These are phyloP conservation scores for Monosporozyma aerobia DNA, from an alignment of 805 yeast species.

Conservation along the genomic window DNA sequence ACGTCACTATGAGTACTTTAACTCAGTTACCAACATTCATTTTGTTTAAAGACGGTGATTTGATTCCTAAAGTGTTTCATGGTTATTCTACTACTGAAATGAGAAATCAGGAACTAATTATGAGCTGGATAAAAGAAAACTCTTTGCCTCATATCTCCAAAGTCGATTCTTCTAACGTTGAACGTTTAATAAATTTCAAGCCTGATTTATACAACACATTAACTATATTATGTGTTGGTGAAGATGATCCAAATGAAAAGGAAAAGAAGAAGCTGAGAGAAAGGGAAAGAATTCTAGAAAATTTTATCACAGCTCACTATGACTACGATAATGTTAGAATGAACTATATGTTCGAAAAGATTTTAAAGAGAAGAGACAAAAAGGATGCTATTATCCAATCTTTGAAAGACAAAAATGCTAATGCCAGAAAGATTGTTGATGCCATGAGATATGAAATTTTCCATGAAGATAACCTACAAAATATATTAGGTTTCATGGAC, in stretches of 20 bases:
- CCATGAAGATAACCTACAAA: conserved; percentile 35
- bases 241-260: not conserved
- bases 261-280: conserved; percentile 10
- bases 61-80: conserved; percentile 45
- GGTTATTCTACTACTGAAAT: conserved; percentile 57
- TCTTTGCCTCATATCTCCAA: conserved; percentile 46
- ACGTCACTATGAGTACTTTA: conserved; percentile 42
- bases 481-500: conserved; percentile 44
- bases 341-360: conserved; percentile 32
- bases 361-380: conserved; percentile 30
- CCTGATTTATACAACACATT: conserved; percentile 15
- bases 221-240: conserved; percentile 7
- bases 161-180: conserved; percentile 33
- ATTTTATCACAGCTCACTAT: conserved; percentile 33
- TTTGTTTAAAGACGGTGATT: conserved; percentile 48
- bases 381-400: conserved; percentile 38
- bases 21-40: conserved; percentile 56
- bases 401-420: conserved; percentile 37
- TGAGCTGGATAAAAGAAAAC: conserved; percentile 41
- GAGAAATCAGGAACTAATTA: conserved; percentile 40
- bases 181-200: conserved; percentile 10
- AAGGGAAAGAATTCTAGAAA: conserved; percentile 21
- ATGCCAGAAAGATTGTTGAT: conserved; percentile 35
- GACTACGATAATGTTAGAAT: conserved; percentile 40
- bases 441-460: conserved; percentile 43